A percentile compares a stretch with the other conserved stretches of the same genome.
Evolutionary conservation across 2,329 filamentous ascomycete species (phyloP).

Genomic region (Stagonosporopsis chrysanthemi): DNA sequence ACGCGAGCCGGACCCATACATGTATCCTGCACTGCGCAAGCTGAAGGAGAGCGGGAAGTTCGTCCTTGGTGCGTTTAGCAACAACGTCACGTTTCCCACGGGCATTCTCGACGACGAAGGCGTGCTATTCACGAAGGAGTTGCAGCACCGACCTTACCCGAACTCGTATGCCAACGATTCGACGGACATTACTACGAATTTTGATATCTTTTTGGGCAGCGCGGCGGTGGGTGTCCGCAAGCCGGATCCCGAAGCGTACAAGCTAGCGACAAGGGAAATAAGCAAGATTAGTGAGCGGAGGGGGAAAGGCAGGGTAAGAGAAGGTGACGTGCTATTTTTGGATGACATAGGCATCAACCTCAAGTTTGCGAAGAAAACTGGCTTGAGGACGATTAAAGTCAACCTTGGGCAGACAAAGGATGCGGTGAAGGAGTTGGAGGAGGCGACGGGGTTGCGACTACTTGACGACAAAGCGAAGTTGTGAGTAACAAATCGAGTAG

Average conservation of each 20-base stretch:
- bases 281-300: constrained; percentile 67
- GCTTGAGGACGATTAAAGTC: constrained; percentile 87
- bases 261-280: constrained; percentile 72
- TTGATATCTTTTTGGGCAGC: constrained; percentile 87
- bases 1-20: constrained; percentile 80
- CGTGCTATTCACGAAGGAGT: constrained; percentile 46
- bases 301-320: constrained; percentile 60
- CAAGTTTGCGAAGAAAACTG: constrained; percentile 75
- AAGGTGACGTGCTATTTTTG: constrained; percentile 80
- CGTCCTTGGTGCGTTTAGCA: constrained; percentile 79
- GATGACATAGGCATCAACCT: constrained; percentile 96
- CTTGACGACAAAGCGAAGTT: constrained; percentile 54
- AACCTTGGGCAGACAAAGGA: constrained; percentile 77
- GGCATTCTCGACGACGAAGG: constrained; percentile 71
- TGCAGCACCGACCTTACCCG: constrained; percentile 33
- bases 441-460: constrained; percentile 72
- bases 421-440: constrained; percentile 83
- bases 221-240: constrained; percentile 89
- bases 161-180: constrained; percentile 39
- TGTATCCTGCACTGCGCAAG: constrained; percentile 80
- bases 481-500: constrained; percentile 11
- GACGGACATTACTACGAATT: constrained; percentile 67
- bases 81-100: constrained; percentile 85
- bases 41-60: constrained; percentile 60
- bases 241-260: constrained; percentile 83